Percentiles rank a stretch among this genome's conserved stretches.
Evolutionary conservation across 2,329 filamentous ascomycete species (phyloP).

Genomic region (Ceratocystis destructans): DNA sequence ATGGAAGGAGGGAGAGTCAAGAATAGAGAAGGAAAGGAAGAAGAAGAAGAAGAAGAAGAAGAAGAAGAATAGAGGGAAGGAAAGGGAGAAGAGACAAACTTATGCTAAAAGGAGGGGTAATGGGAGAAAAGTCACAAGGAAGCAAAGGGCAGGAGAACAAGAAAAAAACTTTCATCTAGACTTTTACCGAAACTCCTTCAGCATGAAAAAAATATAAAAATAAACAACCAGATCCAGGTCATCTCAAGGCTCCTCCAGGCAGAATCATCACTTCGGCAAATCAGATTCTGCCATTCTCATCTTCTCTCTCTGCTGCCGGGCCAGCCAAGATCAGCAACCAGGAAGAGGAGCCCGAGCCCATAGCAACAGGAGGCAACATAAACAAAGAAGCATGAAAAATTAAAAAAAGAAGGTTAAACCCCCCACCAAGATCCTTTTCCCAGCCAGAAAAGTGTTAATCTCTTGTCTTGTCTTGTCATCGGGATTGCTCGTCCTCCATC

Average conservation of each 20-base stretch:
- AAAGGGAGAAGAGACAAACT: slow-evolving; percentile 9
- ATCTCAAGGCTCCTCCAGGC: not conserved
- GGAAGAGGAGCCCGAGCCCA: not conserved
- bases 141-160: not conserved
- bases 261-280: not conserved
- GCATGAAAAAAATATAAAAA: slow-evolving; percentile 8
- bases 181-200: not conserved
- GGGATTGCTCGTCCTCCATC: not conserved
- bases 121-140: slow-evolving; percentile 7
- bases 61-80: slow-evolving; percentile 17
- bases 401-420: not conserved
- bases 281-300: slow-evolving; percentile 6
- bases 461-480: not conserved
- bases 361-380: not conserved
- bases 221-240: not conserved
- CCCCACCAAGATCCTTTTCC: not conserved
- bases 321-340: not conserved
- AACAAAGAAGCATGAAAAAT: not conserved
- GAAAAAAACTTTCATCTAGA: slow-evolving; percentile 1
- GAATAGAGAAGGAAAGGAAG: slow-evolving; percentile 4
- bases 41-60: slow-evolving; percentile 14
- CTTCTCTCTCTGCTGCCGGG: not conserved
- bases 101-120: slow-evolving; percentile 12
- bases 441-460: not conserved
- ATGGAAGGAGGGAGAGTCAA: not conserved